Evolutionary conservation across 805 yeast genomes (phyloP).

Genomic region (Wickerhamomyces ciferrii): DNA sequence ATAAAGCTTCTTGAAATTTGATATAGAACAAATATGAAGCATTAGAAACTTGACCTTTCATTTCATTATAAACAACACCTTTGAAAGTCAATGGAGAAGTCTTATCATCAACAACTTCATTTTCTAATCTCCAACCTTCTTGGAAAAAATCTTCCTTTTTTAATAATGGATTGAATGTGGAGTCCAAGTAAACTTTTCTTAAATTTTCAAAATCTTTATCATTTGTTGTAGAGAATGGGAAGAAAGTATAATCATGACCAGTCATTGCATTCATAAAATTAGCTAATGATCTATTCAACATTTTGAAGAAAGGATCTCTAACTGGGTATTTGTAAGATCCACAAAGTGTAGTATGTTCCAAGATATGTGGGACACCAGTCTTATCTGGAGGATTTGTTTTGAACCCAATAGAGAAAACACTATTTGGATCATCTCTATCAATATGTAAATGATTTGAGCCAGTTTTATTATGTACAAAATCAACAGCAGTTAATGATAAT

Average conservation of each 20-base stretch:
- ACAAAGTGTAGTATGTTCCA: conserved; percentile 94
- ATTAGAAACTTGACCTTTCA: conserved; percentile 96
- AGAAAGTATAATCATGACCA: conserved; percentile 92
- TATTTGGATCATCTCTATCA: conserved; percentile 76
- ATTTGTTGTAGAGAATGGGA: conserved; percentile 95
- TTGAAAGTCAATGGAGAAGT: conserved; percentile 66
- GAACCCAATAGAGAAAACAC: conserved; percentile 85
- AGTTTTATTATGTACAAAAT: conserved; percentile 57
- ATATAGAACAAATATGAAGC: conserved; percentile 83
- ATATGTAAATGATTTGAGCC: conserved; percentile 84
- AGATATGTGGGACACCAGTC: conserved; percentile 95
- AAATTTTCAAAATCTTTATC: conserved; percentile 73
- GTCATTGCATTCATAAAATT: conserved; percentile 99
- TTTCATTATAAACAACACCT: conserved; percentile 97
- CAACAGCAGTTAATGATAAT: conserved; percentile 74
- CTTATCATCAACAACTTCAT: conserved; percentile 52
- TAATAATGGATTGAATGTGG: conserved; percentile 78
- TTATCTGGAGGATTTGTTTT: conserved; percentile 92
- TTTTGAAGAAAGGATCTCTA: conserved; percentile 95
- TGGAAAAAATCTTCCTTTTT: conserved; percentile 80
- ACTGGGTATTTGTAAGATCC: conserved; percentile 92
- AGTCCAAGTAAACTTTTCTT: conserved; percentile 82
- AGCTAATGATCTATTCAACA: conserved; percentile 90
- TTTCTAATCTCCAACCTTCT: conserved; percentile 97
- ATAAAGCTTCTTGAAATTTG: conserved; percentile 75